Percentiles rank a stretch among this genome's conserved stretches.
These are phyloP conservation scores for Trichosporon sp. DNA, from an alignment of 1,284 basidiomycete species.

Conservation along the genomic window DNA sequence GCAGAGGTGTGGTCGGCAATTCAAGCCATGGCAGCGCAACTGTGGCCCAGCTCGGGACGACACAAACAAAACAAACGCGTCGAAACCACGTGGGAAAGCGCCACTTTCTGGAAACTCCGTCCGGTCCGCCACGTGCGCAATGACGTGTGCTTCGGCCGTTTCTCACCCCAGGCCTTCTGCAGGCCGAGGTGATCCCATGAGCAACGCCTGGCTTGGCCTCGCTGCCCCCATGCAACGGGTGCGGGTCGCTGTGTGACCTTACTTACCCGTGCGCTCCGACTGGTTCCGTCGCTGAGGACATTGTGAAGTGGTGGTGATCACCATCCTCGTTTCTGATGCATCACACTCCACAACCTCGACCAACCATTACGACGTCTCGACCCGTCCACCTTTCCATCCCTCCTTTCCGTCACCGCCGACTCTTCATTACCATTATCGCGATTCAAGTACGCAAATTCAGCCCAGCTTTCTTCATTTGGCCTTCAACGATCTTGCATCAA, in stretches of 20 bases:
- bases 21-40: no score
- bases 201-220: no score
- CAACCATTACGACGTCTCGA: neutral
- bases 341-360: neutral
- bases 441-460: neutral
- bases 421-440: neutral
- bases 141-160: neutral
- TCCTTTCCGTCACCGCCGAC: neutral
- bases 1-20: no score
- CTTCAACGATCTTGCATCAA: no score
- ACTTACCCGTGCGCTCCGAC: neutral
- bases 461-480: neutral
- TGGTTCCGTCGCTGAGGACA: neutral
- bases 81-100: neutral
- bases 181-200: no score
- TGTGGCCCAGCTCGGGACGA: no score
- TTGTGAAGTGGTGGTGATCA: neutral
- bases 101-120: neutral
- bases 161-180: no score
- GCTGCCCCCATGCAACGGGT: neutral
- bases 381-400: neutral
- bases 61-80: constrained; percentile 1
- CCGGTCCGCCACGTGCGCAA: neutral
- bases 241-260: no score
- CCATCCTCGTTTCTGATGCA: neutral